Percentiles rank a stretch among this genome's conserved stretches.
Evolutionary conservation across 164 flowering plant species (phyloP).

Genomic region (Hamamelis virginiana): DNA sequence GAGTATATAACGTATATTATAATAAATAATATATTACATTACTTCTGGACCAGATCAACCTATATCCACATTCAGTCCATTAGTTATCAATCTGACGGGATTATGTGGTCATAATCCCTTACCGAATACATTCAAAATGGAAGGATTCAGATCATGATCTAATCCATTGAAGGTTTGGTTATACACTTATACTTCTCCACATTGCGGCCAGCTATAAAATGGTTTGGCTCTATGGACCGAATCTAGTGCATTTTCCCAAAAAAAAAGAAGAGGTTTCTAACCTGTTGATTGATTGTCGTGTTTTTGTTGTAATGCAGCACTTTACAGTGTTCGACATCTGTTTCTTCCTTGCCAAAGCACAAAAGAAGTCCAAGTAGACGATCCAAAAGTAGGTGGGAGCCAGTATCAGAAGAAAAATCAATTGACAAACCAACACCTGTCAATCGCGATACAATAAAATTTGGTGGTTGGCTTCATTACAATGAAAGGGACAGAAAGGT

Average conservation of each 20-base stretch:
- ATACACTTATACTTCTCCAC: no score
- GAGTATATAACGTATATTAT: no score
- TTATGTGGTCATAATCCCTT: background rate
- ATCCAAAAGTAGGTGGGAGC: slow-evolving; percentile 97
- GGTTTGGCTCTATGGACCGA: background rate
- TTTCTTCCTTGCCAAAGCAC: slow-evolving; percentile 46
- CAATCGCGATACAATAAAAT: slow-evolving; percentile 40
- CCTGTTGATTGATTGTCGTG: background rate
- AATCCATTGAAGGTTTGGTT: background rate
- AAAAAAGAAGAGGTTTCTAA: background rate
- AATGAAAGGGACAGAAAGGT: slow-evolving; percentile 50
- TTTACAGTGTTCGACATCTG: slow-evolving; percentile 26
- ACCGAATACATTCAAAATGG: background rate
- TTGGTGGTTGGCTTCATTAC: slow-evolving; percentile 41
- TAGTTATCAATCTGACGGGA: background rate
- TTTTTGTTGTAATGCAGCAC: slow-evolving; percentile 25
- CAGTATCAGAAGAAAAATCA: slow-evolving; percentile 68
- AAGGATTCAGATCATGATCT: background rate
- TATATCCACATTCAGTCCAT: background rate
- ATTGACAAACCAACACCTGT: slow-evolving; percentile 40
- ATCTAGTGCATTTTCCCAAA: background rate
- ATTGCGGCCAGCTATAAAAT: no score
- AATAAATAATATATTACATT: no score
- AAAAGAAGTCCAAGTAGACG: slow-evolving; percentile 79
- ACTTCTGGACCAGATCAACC: no score